Base-by-base conservation (phyloP, 768 basidiomycete genomes). In the Butyriboletus loyo region DNA sequence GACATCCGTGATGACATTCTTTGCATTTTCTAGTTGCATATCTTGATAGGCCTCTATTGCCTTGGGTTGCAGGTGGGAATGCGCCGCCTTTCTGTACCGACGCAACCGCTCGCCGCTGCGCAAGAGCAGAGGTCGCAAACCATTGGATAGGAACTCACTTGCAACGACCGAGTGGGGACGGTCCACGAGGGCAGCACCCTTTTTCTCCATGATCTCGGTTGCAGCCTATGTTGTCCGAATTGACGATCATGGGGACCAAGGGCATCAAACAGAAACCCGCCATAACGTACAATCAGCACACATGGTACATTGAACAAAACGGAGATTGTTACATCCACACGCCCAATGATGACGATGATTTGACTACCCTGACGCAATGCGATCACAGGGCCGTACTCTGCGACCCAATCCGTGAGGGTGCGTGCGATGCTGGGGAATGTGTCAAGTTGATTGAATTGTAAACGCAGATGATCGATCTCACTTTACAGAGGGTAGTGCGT, bases 161-260 rank as follows among this genome's bases (percentile, higher is more conserved):
- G 77, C 81, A 1, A 82, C 72, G 31, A 85, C 76, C 35, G 67
- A 74, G 2, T 61, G 61, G 8, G 83, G 83, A 42, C 83, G 67
- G 57, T 84, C 82, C 0, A 69, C 76, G 13, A 79, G 67, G 0
- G 69, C 60, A 0, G 73, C 75, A 0, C 82, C 82, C 52, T 80
- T 77, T 49, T 79, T 79, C 63, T 84, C 82, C 81, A 84, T 79
- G 39, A 84, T 77, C 10, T 84, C 80, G 0, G 76, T 70, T 0
- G 80, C 78, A 6, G 79, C 81, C 63, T 83, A 69, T 41, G 73
- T 28, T 15, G n/a, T 24, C 28, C 43, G 15, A 15, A 52, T 14
- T n/a, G n/a, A n/a, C n/a, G n/a, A n/a, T n/a, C n/a, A n/a, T n/a
- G n/a, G n/a, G n/a, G 10, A 31, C 2, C 34, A 40, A 25, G 13